These are phyloP conservation scores for Ophiostoma australiae DNA, from an alignment of 2,329 filamentous ascomycete genomes.

Conservation along the genomic window DNA sequence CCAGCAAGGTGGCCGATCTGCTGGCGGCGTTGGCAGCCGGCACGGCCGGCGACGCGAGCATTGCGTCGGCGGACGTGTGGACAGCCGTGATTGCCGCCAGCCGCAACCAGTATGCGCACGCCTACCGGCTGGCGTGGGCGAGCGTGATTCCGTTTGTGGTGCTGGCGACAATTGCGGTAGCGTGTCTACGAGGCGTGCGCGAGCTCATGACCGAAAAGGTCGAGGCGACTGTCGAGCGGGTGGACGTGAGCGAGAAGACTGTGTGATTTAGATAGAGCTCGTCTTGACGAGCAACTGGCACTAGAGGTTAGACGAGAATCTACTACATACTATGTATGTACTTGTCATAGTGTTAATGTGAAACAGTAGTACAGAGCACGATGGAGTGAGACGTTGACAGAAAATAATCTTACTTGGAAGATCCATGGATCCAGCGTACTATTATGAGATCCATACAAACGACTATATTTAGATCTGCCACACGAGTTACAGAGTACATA, in stretches of 20 bases:
- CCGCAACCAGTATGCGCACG: conserved; percentile 42
- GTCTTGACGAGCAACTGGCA: neutral
- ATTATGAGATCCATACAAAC: no score
- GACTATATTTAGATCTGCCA: neutral
- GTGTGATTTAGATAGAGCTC: neutral
- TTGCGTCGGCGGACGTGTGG: conserved; percentile 39
- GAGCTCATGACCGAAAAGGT: conserved; percentile 52
- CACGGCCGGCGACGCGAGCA: conserved; percentile 28
- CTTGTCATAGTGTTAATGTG: neutral
- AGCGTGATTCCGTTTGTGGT: conserved; percentile 50
- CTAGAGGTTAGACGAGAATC: neutral
- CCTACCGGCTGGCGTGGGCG: conserved; percentile 47
- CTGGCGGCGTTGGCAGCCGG: conserved; percentile 40
- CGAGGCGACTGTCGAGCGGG: conserved; percentile 47
- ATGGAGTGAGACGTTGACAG: neutral
- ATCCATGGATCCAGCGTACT: neutral
- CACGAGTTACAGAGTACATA: neutral
- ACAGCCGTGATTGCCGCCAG: conserved; percentile 39
- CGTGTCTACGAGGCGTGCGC: conserved; percentile 43
- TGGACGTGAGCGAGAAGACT: conserved; percentile 17
- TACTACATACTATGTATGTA: neutral
- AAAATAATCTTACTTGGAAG: neutral
- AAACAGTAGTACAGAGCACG: neutral
- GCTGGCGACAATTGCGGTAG: conserved; percentile 42
- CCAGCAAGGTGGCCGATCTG: conserved; percentile 36